Evolutionary conservation across 2,329 filamentous ascomycete species (phyloP).

Genomic region (Cadophora luteo-olivacea): DNA sequence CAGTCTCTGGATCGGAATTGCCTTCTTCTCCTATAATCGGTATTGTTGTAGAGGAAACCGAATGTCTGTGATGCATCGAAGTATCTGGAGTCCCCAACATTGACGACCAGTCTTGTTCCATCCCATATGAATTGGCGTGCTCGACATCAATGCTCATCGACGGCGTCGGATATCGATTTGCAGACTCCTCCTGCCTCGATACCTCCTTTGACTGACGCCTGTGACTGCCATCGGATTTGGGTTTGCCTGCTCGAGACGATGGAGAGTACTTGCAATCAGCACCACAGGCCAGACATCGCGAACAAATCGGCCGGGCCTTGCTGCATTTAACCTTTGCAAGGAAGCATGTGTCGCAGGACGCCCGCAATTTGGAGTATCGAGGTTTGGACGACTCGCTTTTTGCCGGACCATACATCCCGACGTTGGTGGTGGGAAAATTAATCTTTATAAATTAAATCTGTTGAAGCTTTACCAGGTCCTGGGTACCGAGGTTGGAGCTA

Average conservation of each 20-base stretch:
- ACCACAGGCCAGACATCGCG: slow-evolving; percentile 57
- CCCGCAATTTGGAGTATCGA: slow-evolving; percentile 52
- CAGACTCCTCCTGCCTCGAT: slow-evolving; percentile 23
- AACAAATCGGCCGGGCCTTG: slow-evolving; percentile 59
- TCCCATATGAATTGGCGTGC: slow-evolving; percentile 24
- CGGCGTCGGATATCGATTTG: slow-evolving; percentile 14
- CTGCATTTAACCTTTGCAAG: slow-evolving; percentile 63
- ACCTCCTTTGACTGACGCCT: slow-evolving; percentile 16
- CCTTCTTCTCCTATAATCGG: slow-evolving; percentile 25
- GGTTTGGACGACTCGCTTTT: slow-evolving; percentile 30
- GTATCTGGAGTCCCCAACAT: slow-evolving; percentile 18
- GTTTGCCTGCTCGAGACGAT: slow-evolving; percentile 57
- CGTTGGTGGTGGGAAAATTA: slow-evolving; percentile 4
- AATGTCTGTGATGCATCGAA: slow-evolving; percentile 20
- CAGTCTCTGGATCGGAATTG: slow-evolving; percentile 21
- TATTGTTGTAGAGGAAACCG: slow-evolving; percentile 24
- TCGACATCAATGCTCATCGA: slow-evolving; percentile 23
- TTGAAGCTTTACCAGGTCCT: not conserved
- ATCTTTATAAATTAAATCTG: slow-evolving; percentile 11
- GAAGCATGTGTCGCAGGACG: slow-evolving; percentile 62
- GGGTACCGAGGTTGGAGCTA: not conserved
- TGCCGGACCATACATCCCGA: slow-evolving; percentile 18
- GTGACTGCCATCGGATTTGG: slow-evolving; percentile 48
- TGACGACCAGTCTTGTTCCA: slow-evolving; percentile 26
- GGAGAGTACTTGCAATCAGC: slow-evolving; percentile 59